Percentiles rank a stretch among this genome's conserved stretches.
phyloP scores from a whole-genome alignment of 257 asterid species.

The Apocynum venetum region DNA sequence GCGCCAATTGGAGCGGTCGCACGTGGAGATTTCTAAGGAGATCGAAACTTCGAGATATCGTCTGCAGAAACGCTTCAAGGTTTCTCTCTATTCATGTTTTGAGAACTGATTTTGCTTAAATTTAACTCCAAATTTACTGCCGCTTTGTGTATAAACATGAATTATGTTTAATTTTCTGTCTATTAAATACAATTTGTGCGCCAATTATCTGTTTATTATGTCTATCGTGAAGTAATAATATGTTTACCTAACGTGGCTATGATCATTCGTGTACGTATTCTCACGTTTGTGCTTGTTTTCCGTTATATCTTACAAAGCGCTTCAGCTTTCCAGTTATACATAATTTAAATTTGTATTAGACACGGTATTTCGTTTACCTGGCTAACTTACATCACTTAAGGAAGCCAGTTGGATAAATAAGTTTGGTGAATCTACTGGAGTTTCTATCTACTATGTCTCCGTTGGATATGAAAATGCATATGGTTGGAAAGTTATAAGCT shows the following conservation, averaged over 20 bases:
- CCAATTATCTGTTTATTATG: not conserved
- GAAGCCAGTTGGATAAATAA: too few species aligned
- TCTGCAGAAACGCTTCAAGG: constrained; percentile 82
- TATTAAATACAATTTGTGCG: not conserved
- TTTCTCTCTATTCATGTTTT: constrained; percentile 7
- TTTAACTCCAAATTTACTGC: not conserved
- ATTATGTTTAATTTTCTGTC: not conserved
- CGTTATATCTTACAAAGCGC: not conserved
- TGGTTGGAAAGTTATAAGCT: not conserved
- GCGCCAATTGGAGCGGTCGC: constrained; percentile 60
- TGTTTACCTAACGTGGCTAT: not conserved
- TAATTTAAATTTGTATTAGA: not conserved
- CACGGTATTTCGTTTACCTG: not conserved
- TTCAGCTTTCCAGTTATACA: not conserved
- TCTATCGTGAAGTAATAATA: not conserved
- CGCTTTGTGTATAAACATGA: not conserved
- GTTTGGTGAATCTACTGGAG: not conserved
- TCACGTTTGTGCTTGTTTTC: not conserved
- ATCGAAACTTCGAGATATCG: constrained; percentile 66
- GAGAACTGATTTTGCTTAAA: not conserved
- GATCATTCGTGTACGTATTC: not conserved
- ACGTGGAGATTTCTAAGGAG: constrained; percentile 70
- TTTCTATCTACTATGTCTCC: not conserved
- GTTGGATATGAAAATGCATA: not conserved
- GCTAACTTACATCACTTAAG: too few species aligned